Conservation (phyloP, 805 yeast species). For the Metschnikowia lunata region DNA sequence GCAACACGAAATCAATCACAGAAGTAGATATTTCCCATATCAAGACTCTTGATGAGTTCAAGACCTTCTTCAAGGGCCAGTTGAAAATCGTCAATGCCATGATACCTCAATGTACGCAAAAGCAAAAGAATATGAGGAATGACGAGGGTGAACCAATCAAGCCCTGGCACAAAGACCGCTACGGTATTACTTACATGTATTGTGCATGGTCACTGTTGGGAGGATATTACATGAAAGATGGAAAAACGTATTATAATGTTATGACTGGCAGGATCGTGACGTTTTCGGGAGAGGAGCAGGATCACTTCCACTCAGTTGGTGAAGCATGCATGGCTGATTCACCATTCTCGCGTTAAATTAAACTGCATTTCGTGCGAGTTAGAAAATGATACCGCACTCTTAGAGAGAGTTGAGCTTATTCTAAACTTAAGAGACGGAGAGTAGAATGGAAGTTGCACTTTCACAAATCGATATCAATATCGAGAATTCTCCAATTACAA, state of each 20-base stretch:
- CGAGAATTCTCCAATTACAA: too few relatives aligned
- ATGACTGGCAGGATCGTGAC: neutral
- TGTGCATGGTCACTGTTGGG: slow-evolving; percentile 57
- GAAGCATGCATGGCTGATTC: slow-evolving; percentile 42
- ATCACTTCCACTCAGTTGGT: slow-evolving; percentile 33
- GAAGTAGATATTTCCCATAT: slow-evolving; percentile 22
- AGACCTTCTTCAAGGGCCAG: slow-evolving; percentile 24
- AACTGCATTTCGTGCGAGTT: too few relatives aligned
- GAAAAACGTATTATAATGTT: slow-evolving; percentile 6
- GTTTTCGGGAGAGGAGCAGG: neutral
- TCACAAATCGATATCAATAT: too few relatives aligned
- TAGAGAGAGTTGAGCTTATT: too few relatives aligned
- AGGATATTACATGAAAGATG: slow-evolving; percentile 30
- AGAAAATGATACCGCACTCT: too few relatives aligned
- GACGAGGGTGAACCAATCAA: slow-evolving; percentile 2
- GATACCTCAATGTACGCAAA: slow-evolving; percentile 3
- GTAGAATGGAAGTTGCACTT: too few relatives aligned
- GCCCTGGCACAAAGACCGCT: slow-evolving; percentile 16
- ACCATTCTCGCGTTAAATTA: too few relatives aligned
- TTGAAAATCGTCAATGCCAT: slow-evolving; percentile 42
- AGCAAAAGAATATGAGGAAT: neutral
- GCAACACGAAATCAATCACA: slow-evolving; percentile 23
- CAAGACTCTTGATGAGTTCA: slow-evolving; percentile 21
- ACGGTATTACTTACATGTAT: slow-evolving; percentile 56
- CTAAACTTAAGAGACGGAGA: too few relatives aligned